Evolutionary conservation across 257 asterid species (phyloP).

Genomic region (Nicotiana sylvestris): DNA sequence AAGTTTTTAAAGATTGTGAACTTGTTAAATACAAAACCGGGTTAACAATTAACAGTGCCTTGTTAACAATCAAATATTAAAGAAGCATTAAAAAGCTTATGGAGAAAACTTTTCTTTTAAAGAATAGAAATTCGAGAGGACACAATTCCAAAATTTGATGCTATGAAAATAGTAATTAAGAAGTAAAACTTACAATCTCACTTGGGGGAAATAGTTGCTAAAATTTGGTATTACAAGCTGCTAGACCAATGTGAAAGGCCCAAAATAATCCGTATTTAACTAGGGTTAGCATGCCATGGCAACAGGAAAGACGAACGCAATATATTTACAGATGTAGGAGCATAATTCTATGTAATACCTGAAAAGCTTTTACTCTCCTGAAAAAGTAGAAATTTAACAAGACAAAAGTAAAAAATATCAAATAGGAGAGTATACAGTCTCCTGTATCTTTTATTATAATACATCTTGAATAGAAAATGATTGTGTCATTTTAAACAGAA

Average conservation of each 20-base stretch:
- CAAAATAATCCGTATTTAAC: too few relatives aligned
- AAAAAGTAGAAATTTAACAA: neutral
- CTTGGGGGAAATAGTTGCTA: neutral
- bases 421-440: neutral
- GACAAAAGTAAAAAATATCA: neutral
- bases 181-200: neutral
- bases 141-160: neutral
- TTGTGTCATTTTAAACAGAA: neutral
- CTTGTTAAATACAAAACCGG: neutral
- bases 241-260: neutral
- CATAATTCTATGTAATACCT: neutral
- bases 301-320: neutral
- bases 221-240: neutral
- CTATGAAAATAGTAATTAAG: neutral
- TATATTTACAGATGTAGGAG: too few relatives aligned
- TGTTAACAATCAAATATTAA: neutral
- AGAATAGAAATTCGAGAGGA: neutral
- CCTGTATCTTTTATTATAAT: too few relatives aligned
- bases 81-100: neutral
- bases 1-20: neutral
- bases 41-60: neutral
- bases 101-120: neutral
- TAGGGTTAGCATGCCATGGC: neutral
- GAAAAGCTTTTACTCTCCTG: neutral
- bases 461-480: neutral